Percentiles rank a stretch among this genome's conserved stretches.
Evolutionary conservation across 495 filamentous ascomycete species (phyloP).

Genomic region (Tuber magnatum): DNA sequence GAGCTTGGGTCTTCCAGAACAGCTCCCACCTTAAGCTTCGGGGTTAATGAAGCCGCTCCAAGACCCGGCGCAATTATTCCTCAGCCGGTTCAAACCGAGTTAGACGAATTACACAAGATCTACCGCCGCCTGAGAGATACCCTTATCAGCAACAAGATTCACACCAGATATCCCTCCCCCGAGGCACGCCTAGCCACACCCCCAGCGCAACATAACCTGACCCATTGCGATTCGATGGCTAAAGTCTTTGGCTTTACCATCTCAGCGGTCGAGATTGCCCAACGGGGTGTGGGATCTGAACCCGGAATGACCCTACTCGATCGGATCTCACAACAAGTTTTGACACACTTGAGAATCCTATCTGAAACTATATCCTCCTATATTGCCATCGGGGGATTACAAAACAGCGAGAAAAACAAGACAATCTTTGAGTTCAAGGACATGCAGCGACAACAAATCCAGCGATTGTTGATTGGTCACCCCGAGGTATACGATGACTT

Average conservation of each 20-base stretch:
- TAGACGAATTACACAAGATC: conserved; percentile 64
- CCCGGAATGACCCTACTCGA: conserved; percentile 71
- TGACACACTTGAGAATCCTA: conserved; percentile 85
- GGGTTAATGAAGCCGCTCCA: conserved; percentile 10
- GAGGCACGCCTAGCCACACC: conserved; percentile 13
- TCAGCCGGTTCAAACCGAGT: conserved; percentile 19
- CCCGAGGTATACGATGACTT: conserved; percentile 40
- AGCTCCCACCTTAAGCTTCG: conserved; percentile 26
- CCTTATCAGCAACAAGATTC: conserved; percentile 62
- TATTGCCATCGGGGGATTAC: conserved; percentile 65
- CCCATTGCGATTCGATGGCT: conserved; percentile 56
- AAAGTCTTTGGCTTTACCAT: conserved; percentile 79
- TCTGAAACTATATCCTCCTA: conserved; percentile 84
- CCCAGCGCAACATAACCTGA: conserved; percentile 18
- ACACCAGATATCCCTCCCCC: conserved; percentile 44
- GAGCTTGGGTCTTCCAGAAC: conserved; percentile 14
- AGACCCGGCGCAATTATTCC: conserved; percentile 14
- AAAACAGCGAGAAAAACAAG: conserved; percentile 52
- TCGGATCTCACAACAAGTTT: conserved; percentile 67
- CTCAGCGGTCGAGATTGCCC: conserved; percentile 80
- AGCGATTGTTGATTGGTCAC: conserved; percentile 60
- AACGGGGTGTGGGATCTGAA: conserved; percentile 74
- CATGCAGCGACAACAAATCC: conserved; percentile 65
- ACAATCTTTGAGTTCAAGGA: conserved; percentile 61
- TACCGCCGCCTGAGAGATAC: conserved; percentile 77